Base-by-base conservation (phyloP, 805 yeast species). In the Candida ponderosae region DNA sequence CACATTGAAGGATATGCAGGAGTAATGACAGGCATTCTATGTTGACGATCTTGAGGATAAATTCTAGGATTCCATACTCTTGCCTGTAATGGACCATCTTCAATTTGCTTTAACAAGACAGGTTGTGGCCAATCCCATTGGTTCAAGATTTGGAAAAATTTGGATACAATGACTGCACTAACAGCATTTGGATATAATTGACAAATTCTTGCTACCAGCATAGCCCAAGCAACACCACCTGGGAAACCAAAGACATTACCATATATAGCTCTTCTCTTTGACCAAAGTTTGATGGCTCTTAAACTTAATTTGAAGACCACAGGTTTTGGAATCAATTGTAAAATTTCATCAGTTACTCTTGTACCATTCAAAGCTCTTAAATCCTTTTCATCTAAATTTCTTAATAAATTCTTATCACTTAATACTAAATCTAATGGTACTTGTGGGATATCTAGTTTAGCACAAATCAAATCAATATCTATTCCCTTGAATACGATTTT, bases 141-240 rank as follows among this genome's bases (percentile, higher is more conserved):
- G 2, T 87, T 63, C 48, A 86, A 74, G 43, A 93, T 87, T 45
- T 77, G 75, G 62, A 93, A 93, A 56, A 93, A 93, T 54, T 88
- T 84, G 41, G 81, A 77, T n/a, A 93, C 80, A 36, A 93, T 82
- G 3, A 84, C 87, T 0, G 97, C 86, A 43, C 96, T 81, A 11
- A 88, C 94, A 0, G 97, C 95, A 60, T 90, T 90, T 9, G 98
- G 98, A 56, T 90, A 93, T 35, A 93, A 63, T 58, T 93, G 98
- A 60, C 98, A 93, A 21, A 93, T 87, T 50, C 98, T 72, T 2
- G 97, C 98, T n/a, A 89, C 97, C 30, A 93, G 60, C 97, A 93
- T 93, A 1, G 98, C 98, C 98, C 98, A 93, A 1, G 98, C 98
- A 34, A 93, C 98, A 60, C 98, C 98, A 53, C 98, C 98, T 1